These are phyloP conservation scores for Zygoascus sp. DNA, from an alignment of 1,139 yeast genomes.

Conservation along the genomic window DNA sequence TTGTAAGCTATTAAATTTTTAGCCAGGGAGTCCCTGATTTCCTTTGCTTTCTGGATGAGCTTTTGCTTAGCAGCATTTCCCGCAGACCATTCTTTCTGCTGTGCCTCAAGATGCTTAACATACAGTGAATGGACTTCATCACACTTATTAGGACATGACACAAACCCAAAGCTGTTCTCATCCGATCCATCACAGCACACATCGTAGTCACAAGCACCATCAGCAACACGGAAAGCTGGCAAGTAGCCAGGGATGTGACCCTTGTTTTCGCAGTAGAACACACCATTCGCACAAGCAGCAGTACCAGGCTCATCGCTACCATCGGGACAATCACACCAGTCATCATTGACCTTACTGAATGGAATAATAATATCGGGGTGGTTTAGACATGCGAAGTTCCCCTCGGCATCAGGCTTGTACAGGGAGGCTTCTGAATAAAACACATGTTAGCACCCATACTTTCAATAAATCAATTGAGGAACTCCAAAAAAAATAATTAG, in stretches of 20 bases:
- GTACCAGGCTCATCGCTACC: conserved; percentile 98
- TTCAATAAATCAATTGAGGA: neutral
- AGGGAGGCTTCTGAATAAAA: conserved; percentile 31
- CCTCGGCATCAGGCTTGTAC: conserved; percentile 50
- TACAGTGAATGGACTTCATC: conserved; percentile 41
- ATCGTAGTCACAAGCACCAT: conserved; percentile 90
- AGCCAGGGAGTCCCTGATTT: conserved; percentile 26
- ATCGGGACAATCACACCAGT: conserved; percentile 94
- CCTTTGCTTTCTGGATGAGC: conserved; percentile 30
- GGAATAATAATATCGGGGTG: conserved; percentile 60
- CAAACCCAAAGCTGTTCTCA: conserved; percentile 45
- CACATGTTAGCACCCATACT: neutral
- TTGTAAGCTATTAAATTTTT: conserved; percentile 24
- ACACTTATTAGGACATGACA: conserved; percentile 43
- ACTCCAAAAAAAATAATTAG: neutral
- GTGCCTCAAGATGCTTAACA: conserved; percentile 32
- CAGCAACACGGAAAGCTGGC: conserved; percentile 62
- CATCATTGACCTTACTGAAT: conserved; percentile 70
- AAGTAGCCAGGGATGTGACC: conserved; percentile 48
- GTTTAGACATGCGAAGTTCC: conserved; percentile 64
- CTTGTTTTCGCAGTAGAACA: conserved; percentile 71
- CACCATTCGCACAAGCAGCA: conserved; percentile 61
- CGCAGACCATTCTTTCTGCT: conserved; percentile 31
- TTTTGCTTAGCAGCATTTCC: conserved; percentile 37
- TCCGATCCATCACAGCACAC: conserved; percentile 94